A percentile compares a stretch with the other conserved stretches of the same genome.
Conservation (phyloP, 345 rosid genomes). For the Erodium maritimum region DNA sequence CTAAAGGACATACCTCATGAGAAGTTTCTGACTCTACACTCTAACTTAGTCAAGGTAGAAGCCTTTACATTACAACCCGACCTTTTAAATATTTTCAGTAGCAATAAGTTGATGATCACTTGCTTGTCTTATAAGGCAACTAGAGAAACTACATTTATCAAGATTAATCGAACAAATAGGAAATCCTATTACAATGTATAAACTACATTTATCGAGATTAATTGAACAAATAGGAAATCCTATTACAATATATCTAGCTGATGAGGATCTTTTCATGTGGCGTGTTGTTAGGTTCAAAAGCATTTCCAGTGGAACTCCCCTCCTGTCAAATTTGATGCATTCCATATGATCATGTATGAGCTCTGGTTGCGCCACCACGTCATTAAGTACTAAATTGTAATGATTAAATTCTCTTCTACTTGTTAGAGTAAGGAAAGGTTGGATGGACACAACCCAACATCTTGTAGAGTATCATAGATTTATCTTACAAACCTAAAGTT, state of each 20-base stretch:
- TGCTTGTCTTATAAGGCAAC: too few species aligned
- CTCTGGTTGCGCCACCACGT: slow-evolving; percentile 90
- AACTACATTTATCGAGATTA: not conserved
- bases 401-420: not conserved
- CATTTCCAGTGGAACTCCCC: slow-evolving; percentile 96
- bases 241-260: not conserved
- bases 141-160: too few species aligned
- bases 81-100: too few species aligned
- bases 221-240: too few species aligned
- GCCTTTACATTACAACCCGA: too few species aligned
- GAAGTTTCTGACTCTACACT: slow-evolving; percentile 54
- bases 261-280: slow-evolving; percentile 6
- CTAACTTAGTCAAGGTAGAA: slow-evolving; percentile 65
- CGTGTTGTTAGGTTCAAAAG: slow-evolving; percentile 60
- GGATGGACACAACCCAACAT: slow-evolving; percentile 9
- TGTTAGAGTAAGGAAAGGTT: too few species aligned
- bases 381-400: slow-evolving; percentile 43
- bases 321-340: slow-evolving; percentile 61
- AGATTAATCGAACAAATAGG: not conserved
- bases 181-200: too few species aligned
- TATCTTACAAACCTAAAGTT: too few species aligned
- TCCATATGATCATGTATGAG: slow-evolving; percentile 94
- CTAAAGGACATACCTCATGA: slow-evolving; percentile 63
- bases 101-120: too few species aligned
- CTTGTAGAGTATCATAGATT: slow-evolving; percentile 9